Evolutionary conservation across 306 rosid genomes (phyloP).

Genomic region (Comarum palustre): DNA sequence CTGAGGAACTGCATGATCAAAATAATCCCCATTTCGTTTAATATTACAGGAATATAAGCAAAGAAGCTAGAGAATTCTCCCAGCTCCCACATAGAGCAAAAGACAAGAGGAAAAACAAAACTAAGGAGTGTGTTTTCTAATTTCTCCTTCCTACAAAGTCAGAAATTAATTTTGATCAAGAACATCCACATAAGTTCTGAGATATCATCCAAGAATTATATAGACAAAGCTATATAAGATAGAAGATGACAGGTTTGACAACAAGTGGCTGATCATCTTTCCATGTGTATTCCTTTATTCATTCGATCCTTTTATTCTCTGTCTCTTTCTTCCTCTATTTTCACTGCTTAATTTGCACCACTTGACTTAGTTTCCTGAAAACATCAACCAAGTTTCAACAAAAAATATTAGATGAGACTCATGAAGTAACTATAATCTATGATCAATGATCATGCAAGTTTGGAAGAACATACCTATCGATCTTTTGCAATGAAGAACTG

Average conservation of each 20-base stretch:
- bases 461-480: conserved; percentile 59
- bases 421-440: not conserved
- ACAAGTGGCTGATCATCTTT: conserved; percentile 59
- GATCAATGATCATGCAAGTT: not conserved
- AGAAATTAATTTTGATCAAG: conserved; percentile 18
- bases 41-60: conserved; percentile 19
- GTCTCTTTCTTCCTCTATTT: conserved; percentile 21
- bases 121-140: conserved; percentile 12
- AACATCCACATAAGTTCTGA: conserved; percentile 23
- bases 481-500: conserved; percentile 96
- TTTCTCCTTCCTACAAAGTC: conserved; percentile 14
- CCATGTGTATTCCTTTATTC: conserved; percentile 43
- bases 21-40: conserved; percentile 10
- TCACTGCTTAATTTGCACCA: conserved; percentile 16
- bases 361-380: conserved; percentile 51
- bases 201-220: conserved; percentile 37
- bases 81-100: conserved; percentile 26
- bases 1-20: not conserved
- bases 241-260: conserved; percentile 33
- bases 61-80: conserved; percentile 32
- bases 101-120: conserved; percentile 33
- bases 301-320: conserved; percentile 22
- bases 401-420: not conserved
- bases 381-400: conserved; percentile 13
- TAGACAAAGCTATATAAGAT: conserved; percentile 14